Percentiles rank a stretch among this genome's conserved stretches.
phyloP scores from a whole-genome alignment of 2,329 filamentous ascomycete genomes.

The Xylariomycetidae sp. region DNA sequence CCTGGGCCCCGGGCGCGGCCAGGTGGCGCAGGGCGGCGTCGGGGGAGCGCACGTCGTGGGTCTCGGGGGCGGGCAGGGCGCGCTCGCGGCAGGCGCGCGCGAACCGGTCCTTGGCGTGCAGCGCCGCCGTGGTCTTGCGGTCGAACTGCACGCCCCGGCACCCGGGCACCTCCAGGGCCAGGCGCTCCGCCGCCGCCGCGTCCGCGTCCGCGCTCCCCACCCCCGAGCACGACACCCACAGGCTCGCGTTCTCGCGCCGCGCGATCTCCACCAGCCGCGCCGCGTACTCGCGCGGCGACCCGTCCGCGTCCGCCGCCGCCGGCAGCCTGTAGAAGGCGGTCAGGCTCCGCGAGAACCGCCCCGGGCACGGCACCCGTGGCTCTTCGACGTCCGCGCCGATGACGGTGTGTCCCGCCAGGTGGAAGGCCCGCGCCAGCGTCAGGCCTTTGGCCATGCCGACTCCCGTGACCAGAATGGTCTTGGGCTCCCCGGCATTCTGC shows the following conservation, averaged over 20 bases:
- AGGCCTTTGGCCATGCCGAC: constrained; percentile 68
- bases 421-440: constrained; percentile 57
- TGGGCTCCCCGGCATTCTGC: constrained; percentile 2
- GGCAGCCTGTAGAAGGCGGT: constrained; percentile 45
- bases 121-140: constrained; percentile 43
- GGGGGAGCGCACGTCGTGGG: constrained; percentile 45
- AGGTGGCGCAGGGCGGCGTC: constrained; percentile 50
- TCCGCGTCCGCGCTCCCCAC: constrained; percentile 61
- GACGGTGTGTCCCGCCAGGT: constrained; percentile 60
- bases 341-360: constrained; percentile 53
- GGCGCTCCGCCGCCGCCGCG: constrained; percentile 57
- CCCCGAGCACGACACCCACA: constrained; percentile 73
- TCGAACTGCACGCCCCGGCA: constrained; percentile 62
- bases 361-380: constrained; percentile 39
- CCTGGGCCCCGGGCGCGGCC: constrained; percentile 20
- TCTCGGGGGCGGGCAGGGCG: constrained; percentile 48
- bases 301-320: constrained; percentile 8
- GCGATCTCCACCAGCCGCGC: constrained; percentile 53
- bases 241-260: constrained; percentile 52
- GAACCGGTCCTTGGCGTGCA: constrained; percentile 63
- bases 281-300: constrained; percentile 50
- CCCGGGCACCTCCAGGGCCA: constrained; percentile 50
- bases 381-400: constrained; percentile 62
- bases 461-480: constrained; percentile 63
- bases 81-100: constrained; percentile 49